These are phyloP conservation scores for Acacia crassicarpa DNA, from an alignment of 306 rosid genomes.

Conservation along the genomic window DNA sequence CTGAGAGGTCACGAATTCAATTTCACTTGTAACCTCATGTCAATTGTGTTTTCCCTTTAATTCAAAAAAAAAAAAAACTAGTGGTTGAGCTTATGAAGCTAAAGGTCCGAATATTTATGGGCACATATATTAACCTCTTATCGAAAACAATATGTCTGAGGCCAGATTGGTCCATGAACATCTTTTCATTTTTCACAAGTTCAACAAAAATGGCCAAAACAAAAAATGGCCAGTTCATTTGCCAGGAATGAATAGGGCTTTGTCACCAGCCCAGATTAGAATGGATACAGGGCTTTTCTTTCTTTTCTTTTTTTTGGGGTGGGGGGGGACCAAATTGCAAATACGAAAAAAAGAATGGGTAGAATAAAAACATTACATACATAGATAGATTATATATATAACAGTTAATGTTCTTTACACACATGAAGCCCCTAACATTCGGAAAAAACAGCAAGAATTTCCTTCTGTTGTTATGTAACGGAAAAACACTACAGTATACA, in stretches of 20 bases:
- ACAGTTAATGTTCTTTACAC: slow-evolving; percentile 39
- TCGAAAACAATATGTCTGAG: too few species aligned
- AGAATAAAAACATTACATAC: neutral
- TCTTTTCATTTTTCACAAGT: neutral
- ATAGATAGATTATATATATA: neutral
- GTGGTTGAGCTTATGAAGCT: neutral
- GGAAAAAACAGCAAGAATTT: slow-evolving; percentile 26
- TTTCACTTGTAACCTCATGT: too few species aligned
- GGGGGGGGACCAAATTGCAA: neutral
- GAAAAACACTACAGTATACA: slow-evolving; percentile 16
- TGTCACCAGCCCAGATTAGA: neutral
- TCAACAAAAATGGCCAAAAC: neutral
- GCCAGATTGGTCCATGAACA: too few species aligned
- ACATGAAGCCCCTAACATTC: slow-evolving; percentile 31
- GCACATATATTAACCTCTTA: too few species aligned
- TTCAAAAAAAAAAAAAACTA: neutral
- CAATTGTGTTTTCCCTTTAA: too few species aligned
- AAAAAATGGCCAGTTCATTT: neutral
- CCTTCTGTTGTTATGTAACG: slow-evolving; percentile 26
- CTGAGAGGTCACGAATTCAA: too few species aligned
- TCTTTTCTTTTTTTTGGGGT: neutral
- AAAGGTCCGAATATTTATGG: neutral
- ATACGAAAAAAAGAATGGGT: neutral
- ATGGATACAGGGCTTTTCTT: neutral
- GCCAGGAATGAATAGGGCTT: neutral